Percentiles rank a stretch among this genome's conserved stretches.
Evolutionary conservation across 768 basidiomycete species (phyloP).

Genomic region (Lentinula edodes): DNA sequence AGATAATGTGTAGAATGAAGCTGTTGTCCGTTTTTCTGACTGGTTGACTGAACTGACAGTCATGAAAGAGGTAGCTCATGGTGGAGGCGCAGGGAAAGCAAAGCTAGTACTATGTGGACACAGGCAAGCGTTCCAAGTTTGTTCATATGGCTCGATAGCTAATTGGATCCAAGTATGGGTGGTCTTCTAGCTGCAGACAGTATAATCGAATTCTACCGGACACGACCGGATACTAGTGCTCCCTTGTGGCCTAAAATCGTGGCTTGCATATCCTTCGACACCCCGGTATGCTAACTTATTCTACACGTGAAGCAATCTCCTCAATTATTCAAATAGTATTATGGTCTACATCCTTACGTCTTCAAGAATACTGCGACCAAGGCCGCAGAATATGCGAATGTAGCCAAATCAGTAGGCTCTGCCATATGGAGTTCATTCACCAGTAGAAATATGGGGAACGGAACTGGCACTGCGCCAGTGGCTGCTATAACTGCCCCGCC

Average conservation of each 20-base stretch:
- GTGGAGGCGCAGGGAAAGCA: conserved; percentile 70
- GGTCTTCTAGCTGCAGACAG: conserved; percentile 86
- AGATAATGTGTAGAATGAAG: conserved; percentile 49
- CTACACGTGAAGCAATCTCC: neutral
- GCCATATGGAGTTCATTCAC: conserved; percentile 55
- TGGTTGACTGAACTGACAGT: conserved; percentile 90
- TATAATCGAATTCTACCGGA: conserved; percentile 62
- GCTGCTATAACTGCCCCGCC: conserved; percentile 27
- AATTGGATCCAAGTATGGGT: conserved; percentile 65
- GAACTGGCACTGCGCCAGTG: conserved; percentile 9
- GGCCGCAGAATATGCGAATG: conserved; percentile 61
- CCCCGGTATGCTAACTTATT: conserved; percentile 56
- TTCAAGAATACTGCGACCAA: conserved; percentile 82
- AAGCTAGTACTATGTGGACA: conserved; percentile 89
- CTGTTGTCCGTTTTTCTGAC: conserved; percentile 82
- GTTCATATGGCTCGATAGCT: neutral
- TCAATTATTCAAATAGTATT: conserved; percentile 47
- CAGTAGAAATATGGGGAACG: conserved; percentile 12
- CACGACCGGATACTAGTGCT: conserved; percentile 56
- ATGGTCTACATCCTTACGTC: conserved; percentile 79
- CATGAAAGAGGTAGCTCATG: conserved; percentile 74
- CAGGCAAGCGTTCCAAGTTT: conserved; percentile 42
- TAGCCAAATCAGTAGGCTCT: conserved; percentile 59
- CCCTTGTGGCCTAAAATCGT: conserved; percentile 88
- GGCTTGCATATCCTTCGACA: conserved; percentile 83